Evolutionary conservation across 202 grass and related monocot genomes (phyloP), one percentile per base, ranked within the genome.

Genomic region (Digitaria exilis): DNA sequence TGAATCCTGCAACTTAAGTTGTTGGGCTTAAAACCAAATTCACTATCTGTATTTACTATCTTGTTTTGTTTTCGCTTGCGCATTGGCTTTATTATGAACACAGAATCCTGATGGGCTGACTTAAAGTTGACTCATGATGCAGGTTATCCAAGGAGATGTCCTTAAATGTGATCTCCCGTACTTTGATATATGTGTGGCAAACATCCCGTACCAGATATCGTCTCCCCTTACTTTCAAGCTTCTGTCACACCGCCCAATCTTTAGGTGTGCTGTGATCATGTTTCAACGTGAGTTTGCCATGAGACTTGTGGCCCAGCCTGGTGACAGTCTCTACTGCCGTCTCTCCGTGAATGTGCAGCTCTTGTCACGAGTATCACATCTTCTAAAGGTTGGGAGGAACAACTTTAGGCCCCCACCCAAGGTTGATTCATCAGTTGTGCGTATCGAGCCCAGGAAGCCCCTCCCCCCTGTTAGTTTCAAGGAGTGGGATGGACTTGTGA

Each of bases 211-310:
- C 73, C 89, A 98, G 65, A 95, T 98, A 11, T 98, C 96, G 6
- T 98, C 96, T 4, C 91, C 89, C 12, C 89, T 98, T 28, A 98
- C 89, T 3, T 94, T 98, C 83, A 98, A 95, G 89, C 85, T 98
- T 54, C 74, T 98, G 34, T 85, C 91, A 1, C 96, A 98, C 66
- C 85, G 91, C 25, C 96, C 96, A 6, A 65, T 82, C 39, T 98
- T 95, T 45, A 87, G 91, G 65, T 98, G 96, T 79, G 93, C 93
- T 26, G 93, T 98, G 69, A 98, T 98, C 60, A 98, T 98, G 96
- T 96, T 81, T 76, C 96, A 98, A 63, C 89, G 82, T 52, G 96
- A 98, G 69, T 95, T 98, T 78, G 91, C 92, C 22, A 95, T 93
- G 92, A 91, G 96, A 75, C 85, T 98, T 48, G 93, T 95, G 17